Conservation (phyloP, 1,139 yeast species). For the Sugiyamaella grinbergsii region DNA sequence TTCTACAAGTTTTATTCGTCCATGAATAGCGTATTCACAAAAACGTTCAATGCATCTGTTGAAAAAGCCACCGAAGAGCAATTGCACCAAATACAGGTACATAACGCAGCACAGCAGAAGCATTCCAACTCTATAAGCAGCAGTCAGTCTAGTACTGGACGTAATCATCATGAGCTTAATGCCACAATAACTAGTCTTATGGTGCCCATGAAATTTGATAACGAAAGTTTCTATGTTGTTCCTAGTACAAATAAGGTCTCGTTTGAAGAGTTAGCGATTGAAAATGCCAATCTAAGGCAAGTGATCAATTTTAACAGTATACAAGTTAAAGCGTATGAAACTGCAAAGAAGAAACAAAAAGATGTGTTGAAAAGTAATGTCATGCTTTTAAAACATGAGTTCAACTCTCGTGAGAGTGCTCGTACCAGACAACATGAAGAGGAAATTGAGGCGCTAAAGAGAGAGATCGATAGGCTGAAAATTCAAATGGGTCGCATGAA, state of each 20-base stretch:
- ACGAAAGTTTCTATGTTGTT: constrained; percentile 40
- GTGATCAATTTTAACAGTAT: constrained; percentile 31
- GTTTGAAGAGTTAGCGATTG: constrained; percentile 32
- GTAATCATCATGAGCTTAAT: not conserved
- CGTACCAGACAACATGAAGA: constrained; percentile 36
- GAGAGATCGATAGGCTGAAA: constrained; percentile 43
- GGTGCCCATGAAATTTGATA: constrained; percentile 21
- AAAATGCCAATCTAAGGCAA: constrained; percentile 35
- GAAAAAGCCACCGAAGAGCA: constrained; percentile 28
- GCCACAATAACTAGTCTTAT: constrained; percentile 12
- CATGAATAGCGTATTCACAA: constrained; percentile 35
- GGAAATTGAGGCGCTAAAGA: constrained; percentile 39
- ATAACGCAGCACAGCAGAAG: constrained; percentile 2
- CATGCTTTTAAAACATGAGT: constrained; percentile 37
- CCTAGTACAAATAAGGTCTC: constrained; percentile 28
- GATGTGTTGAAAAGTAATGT: constrained; percentile 38
- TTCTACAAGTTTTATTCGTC: constrained; percentile 36
- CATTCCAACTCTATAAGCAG: constrained; percentile 1
- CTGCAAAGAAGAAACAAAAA: constrained; percentile 39
- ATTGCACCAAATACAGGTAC: constrained; percentile 9
- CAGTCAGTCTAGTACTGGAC: constrained; percentile 9
- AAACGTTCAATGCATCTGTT: constrained; percentile 30
- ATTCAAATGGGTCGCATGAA: constrained; percentile 42
- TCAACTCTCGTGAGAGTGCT: constrained; percentile 37
- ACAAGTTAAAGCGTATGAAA: constrained; percentile 40